These are phyloP conservation scores for Hibiscus syriacus DNA, from an alignment of 345 rosid genomes.

Conservation along the genomic window DNA sequence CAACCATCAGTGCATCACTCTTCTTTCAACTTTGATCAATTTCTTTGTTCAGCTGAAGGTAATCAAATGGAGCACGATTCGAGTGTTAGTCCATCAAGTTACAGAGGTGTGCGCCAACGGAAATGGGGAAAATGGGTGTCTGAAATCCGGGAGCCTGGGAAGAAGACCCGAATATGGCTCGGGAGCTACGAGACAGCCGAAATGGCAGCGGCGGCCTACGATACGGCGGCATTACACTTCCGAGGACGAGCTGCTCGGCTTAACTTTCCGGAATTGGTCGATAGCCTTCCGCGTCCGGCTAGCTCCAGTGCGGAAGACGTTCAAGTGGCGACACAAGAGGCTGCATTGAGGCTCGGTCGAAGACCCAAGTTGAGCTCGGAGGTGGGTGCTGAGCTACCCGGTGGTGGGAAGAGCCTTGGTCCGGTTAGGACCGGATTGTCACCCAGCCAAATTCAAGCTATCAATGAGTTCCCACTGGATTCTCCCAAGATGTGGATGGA, in stretches of 20 bases:
- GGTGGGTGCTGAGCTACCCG: background rate
- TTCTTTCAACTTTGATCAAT: background rate
- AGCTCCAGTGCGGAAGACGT: constrained; percentile 55
- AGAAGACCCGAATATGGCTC: constrained; percentile 76
- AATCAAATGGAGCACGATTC: constrained; percentile 3
- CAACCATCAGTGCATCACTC: background rate
- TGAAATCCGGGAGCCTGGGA: constrained; percentile 88
- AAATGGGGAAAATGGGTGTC: constrained; percentile 99
- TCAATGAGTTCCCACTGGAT: constrained; percentile 68
- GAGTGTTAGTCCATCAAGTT: constrained; percentile 19
- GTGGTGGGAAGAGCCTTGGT: constrained; percentile 13
- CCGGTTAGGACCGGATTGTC: constrained; percentile 52
- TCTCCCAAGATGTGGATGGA: constrained; percentile 74
- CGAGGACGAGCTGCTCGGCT: constrained; percentile 71
- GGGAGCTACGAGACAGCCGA: constrained; percentile 85
- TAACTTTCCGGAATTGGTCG: constrained; percentile 64
- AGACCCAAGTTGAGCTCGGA: constrained; percentile 8
- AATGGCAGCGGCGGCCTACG: constrained; percentile 96
- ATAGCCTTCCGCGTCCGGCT: constrained; percentile 53
- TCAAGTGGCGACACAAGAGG: constrained; percentile 71
- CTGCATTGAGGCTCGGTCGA: constrained; percentile 30
- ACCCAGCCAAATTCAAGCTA: constrained; percentile 72
- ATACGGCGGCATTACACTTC: constrained; percentile 72
- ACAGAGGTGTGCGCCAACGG: constrained; percentile 76
- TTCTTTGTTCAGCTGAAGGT: background rate